Conservation (phyloP, 805 yeast species). For the Pichia ethanolica region DNA sequence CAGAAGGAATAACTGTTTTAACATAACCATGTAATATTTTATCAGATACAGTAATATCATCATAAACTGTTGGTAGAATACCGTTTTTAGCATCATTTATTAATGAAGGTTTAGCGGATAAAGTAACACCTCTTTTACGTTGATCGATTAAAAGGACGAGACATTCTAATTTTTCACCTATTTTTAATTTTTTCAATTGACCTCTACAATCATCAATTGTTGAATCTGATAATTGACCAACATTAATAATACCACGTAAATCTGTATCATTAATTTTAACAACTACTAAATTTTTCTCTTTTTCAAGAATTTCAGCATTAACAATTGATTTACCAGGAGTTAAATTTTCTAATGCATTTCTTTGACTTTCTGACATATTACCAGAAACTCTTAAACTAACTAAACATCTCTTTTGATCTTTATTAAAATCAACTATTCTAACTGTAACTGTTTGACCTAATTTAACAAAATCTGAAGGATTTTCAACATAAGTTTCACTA, state of each 20-base stretch:
- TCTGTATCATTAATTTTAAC: slow-evolving; percentile 50
- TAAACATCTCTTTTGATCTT: slow-evolving; percentile 44
- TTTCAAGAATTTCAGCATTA: slow-evolving; percentile 58
- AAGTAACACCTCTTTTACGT: slow-evolving; percentile 51
- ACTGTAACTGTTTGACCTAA: slow-evolving; percentile 80
- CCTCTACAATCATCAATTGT: slow-evolving; percentile 68
- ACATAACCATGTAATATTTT: slow-evolving; percentile 62
- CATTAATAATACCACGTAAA: slow-evolving; percentile 62
- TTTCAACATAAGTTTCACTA: slow-evolving; percentile 76
- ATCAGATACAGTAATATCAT: slow-evolving; percentile 47
- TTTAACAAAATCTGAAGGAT: slow-evolving; percentile 70
- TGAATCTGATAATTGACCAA: slow-evolving; percentile 73
- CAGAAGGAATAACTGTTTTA: slow-evolving; percentile 68
- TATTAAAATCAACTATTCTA: slow-evolving; percentile 51
- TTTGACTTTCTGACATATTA: slow-evolving; percentile 42
- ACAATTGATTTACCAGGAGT: slow-evolving; percentile 57
- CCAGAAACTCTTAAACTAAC: slow-evolving; percentile 71
- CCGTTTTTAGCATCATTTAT: slow-evolving; percentile 51
- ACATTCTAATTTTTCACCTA: slow-evolving; percentile 54
- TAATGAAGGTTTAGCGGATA: slow-evolving; percentile 59
- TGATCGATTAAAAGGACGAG: slow-evolving; percentile 62
- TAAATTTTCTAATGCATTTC: slow-evolving; percentile 37
- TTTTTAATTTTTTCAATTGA: slow-evolving; percentile 48
- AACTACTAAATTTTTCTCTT: slow-evolving; percentile 62
- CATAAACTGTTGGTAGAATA: slow-evolving; percentile 51